These are phyloP conservation scores for Suhomyces terraborum DNA, from an alignment of 1,139 yeast species.

Conservation along the genomic window DNA sequence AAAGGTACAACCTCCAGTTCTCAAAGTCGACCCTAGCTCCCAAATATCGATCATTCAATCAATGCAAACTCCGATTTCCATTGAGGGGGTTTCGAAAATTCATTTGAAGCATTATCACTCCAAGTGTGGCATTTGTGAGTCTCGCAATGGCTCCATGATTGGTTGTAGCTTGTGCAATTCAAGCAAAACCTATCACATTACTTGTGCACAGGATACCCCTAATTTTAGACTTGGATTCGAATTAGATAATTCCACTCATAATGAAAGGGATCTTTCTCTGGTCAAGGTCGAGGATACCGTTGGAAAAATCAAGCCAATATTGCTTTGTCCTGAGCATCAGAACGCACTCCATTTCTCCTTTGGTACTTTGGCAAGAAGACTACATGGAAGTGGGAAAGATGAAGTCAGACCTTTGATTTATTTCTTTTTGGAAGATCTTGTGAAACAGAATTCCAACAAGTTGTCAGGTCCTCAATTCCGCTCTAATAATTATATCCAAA, in stretches of 20 bases:
- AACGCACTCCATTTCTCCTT: constrained; percentile 20
- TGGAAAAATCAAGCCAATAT: constrained; percentile 48
- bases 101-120: constrained; percentile 27
- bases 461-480: constrained; percentile 37
- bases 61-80: constrained; percentile 23
- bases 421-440: constrained; percentile 45
- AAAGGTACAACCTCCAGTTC: constrained; percentile 16
- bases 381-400: constrained; percentile 26
- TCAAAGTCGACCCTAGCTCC: constrained; percentile 1
- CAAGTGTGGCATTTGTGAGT: constrained; percentile 33
- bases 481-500: constrained; percentile 33
- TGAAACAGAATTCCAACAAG: constrained; percentile 23
- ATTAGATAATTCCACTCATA: constrained; percentile 23
- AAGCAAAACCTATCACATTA: constrained; percentile 50
- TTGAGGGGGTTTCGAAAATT: constrained; percentile 35
- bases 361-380: constrained; percentile 39
- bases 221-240: constrained; percentile 50
- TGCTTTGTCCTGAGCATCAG: constrained; percentile 47
- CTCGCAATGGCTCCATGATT: constrained; percentile 34
- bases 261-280: constrained; percentile 22
- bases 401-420: constrained; percentile 40
- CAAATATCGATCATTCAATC: constrained; percentile 32
- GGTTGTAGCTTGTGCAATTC: constrained; percentile 32
- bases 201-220: constrained; percentile 63
- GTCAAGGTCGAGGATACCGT: constrained; percentile 30